Conservation (phyloP, 2,329 filamentous ascomycete species). For the Nigrospora osmanthi region DNA sequence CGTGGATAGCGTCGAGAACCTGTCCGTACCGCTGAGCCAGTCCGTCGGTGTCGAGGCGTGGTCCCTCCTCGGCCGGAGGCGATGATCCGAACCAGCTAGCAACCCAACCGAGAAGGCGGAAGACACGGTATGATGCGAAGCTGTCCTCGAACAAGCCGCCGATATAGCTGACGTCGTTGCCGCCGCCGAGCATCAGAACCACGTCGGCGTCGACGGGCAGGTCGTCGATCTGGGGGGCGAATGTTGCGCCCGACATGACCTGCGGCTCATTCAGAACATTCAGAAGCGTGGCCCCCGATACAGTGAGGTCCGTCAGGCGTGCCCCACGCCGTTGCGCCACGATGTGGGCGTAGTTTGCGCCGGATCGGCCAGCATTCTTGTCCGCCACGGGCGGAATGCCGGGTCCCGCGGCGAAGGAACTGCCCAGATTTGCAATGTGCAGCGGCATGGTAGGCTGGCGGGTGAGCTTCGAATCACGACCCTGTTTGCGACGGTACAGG, state of each 20-base stretch:
- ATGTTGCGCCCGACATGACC: conserved; percentile 6
- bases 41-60: conserved; percentile 2
- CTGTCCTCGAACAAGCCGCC: conserved; percentile 20
- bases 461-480: too few relatives aligned
- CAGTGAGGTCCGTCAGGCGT: conserved; percentile 21
- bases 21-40: conserved; percentile 15
- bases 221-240: conserved; percentile 23
- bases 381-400: conserved; percentile 21
- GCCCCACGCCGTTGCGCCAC: conserved; percentile 12
- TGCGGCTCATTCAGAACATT: conserved; percentile 27
- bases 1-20: conserved; percentile 15
- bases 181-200: conserved; percentile 26
- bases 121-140: neutral
- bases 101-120: neutral
- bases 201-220: conserved; percentile 25
- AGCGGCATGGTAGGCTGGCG: conserved; percentile 6
- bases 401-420: conserved; percentile 23
- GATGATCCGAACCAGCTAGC: neutral
- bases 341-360: conserved; percentile 26
- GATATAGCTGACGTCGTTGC: conserved; percentile 29
- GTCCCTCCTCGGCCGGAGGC: neutral
- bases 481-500: too few relatives aligned
- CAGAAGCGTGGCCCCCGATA: conserved; percentile 27
- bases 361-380: conserved; percentile 19
- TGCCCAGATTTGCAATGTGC: conserved; percentile 20